Conservation (phyloP, 805 yeast genomes). For the Hanseniaspora lindneri region DNA sequence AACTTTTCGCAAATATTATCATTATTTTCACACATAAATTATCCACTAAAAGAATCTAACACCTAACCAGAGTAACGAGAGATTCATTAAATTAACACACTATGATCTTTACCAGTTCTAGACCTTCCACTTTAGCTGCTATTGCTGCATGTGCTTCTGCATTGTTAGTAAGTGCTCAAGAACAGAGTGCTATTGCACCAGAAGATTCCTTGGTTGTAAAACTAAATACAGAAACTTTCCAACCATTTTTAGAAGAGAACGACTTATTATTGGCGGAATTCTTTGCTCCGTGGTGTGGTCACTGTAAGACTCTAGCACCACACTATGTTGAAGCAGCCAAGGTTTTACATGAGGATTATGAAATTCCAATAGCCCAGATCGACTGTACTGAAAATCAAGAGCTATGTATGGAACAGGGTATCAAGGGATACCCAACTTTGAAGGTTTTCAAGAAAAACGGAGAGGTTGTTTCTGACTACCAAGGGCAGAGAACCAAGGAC, state of each 20-base stretch:
- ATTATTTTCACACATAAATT: no score
- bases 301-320: constrained; percentile 82
- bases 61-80: no score
- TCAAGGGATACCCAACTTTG: constrained; percentile 76
- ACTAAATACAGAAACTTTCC: constrained; percentile 55
- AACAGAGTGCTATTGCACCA: constrained; percentile 56
- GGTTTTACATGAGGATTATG: constrained; percentile 44
- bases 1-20: no score
- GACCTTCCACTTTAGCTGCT: constrained; percentile 17
- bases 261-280: constrained; percentile 76
- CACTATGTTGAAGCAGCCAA: constrained; percentile 73
- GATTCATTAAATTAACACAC: no score
- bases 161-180: constrained; percentile 19
- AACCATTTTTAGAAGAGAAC: constrained; percentile 52
- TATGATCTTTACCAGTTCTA: not conserved
- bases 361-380: constrained; percentile 66
- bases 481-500: constrained; percentile 73
- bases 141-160: constrained; percentile 21
- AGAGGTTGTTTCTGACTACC: constrained; percentile 47
- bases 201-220: constrained; percentile 80
- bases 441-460: constrained; percentile 55
- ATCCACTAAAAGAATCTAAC: no score
- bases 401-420: constrained; percentile 53
- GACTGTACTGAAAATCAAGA: constrained; percentile 73
- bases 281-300: constrained; percentile 97